A percentile compares a stretch with the other conserved stretches of the same genome.
phyloP scores from a whole-genome alignment of 2,329 filamentous ascomycete species.

The Elsinoe ampelina region DNA sequence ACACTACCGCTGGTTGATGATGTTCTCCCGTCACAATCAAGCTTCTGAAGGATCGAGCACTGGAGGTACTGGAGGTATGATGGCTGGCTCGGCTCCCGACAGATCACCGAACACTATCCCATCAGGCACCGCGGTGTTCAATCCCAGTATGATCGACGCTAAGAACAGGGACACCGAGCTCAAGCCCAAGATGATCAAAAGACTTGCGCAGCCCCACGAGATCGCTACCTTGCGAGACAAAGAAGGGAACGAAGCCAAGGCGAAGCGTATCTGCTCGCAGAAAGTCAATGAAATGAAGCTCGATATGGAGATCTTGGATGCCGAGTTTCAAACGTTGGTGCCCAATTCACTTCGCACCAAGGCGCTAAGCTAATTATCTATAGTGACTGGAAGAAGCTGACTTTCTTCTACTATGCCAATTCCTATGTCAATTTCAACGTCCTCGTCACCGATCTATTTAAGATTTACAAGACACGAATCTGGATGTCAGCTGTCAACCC shows the following conservation, averaged over 20 bases:
- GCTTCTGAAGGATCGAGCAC: slow-evolving; percentile 19
- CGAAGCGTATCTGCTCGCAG: slow-evolving; percentile 90
- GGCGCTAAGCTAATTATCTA: slow-evolving; percentile 10
- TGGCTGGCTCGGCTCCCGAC: slow-evolving; percentile 49
- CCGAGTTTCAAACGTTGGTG: slow-evolving; percentile 93
- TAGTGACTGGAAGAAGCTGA: slow-evolving; percentile 98
- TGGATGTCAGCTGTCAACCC: slow-evolving; percentile 99
- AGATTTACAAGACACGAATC: slow-evolving; percentile 97
- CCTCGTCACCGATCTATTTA: slow-evolving; percentile 93
- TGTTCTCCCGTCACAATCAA: slow-evolving; percentile 58
- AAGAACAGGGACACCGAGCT: slow-evolving; percentile 46
- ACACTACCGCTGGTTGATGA: slow-evolving; percentile 97
- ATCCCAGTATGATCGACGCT: slow-evolving; percentile 12
- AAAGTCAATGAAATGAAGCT: slow-evolving; percentile 91
- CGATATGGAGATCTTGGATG: slow-evolving; percentile 97
- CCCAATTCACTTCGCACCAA: background rate
- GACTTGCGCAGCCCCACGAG: slow-evolving; percentile 84
- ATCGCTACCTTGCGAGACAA: slow-evolving; percentile 84
- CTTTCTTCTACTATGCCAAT: slow-evolving; percentile 98
- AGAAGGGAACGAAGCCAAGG: slow-evolving; percentile 94
- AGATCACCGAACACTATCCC: background rate
- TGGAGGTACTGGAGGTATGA: slow-evolving; percentile 27
- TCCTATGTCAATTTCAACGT: slow-evolving; percentile 99
- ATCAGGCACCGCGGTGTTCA: background rate
- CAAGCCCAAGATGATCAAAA: slow-evolving; percentile 94